Percentiles rank a stretch among this genome's conserved stretches.
These are phyloP conservation scores for Gossypium davidsonii DNA, from an alignment of 441 rosid genomes.

Conservation along the genomic window DNA sequence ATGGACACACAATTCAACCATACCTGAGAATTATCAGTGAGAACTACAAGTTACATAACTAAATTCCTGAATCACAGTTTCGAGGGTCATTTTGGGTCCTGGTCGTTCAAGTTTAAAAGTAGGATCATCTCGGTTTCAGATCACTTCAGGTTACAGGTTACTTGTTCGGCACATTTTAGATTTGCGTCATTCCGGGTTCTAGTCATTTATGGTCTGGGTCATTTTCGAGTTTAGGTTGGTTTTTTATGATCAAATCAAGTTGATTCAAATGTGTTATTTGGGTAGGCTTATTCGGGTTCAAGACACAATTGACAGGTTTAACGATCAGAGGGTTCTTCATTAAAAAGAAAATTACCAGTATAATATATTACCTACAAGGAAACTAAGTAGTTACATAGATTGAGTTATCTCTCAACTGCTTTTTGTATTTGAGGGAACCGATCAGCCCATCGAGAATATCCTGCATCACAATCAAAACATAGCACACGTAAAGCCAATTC, in stretches of 20 bases:
- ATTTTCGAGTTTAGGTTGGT: too few relatives aligned
- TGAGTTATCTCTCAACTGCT: slow-evolving; percentile 19
- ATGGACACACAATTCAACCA: background rate
- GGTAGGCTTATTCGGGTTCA: too few relatives aligned
- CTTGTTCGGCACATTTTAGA: too few relatives aligned
- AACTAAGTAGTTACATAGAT: background rate
- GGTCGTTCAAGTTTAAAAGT: too few relatives aligned
- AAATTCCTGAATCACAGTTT: background rate
- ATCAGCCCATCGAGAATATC: slow-evolving; percentile 57
- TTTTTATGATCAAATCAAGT: too few relatives aligned
- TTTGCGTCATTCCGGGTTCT: too few relatives aligned
- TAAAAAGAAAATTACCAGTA: background rate
- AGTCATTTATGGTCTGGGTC: too few relatives aligned
- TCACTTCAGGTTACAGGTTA: too few relatives aligned
- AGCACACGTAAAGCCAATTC: background rate
- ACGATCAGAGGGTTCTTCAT: background rate
- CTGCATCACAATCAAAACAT: slow-evolving; percentile 30
- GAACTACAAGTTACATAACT: background rate
- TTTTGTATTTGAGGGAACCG: slow-evolving; percentile 46
- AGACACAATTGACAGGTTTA: too few relatives aligned
- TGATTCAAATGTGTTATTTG: too few relatives aligned
- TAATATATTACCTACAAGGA: background rate
- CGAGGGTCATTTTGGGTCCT: too few relatives aligned
- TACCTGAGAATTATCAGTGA: background rate
- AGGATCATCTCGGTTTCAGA: too few relatives aligned